These are phyloP conservation scores for Selaginella tamariscina DNA, from an alignment of 75 land plant species.

Conservation along the genomic window DNA sequence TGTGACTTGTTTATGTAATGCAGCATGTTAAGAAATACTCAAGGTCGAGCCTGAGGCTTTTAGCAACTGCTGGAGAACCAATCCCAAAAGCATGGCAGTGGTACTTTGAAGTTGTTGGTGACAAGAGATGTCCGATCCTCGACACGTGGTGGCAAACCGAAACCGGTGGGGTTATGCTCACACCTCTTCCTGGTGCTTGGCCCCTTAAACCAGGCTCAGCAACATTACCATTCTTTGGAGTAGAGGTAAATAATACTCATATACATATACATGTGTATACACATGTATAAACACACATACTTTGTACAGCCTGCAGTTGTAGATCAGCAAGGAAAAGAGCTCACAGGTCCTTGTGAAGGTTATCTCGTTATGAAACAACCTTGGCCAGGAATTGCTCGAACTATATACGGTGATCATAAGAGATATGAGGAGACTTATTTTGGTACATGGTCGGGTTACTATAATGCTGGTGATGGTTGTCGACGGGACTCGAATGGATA, in stretches of 20 bases:
- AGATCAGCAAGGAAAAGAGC: conserved; percentile 22
- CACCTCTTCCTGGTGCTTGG: conserved; percentile 27
- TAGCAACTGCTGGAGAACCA: conserved; percentile 24
- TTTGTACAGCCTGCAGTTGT: conserved; percentile 18
- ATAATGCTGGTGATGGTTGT: conserved; percentile 30
- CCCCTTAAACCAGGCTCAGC: conserved; percentile 26
- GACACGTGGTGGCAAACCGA: conserved; percentile 34
- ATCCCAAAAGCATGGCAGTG: conserved; percentile 26
- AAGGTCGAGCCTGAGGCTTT: conserved; percentile 13
- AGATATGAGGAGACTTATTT: conserved; percentile 24
- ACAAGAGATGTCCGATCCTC: conserved; percentile 22
- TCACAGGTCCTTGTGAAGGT: conserved; percentile 24
- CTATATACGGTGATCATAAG: conserved; percentile 18
- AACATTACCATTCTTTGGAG: conserved; percentile 29
- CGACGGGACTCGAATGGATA: conserved; percentile 24
- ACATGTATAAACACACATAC: no score
- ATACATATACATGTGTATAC: no score
- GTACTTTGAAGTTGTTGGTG: conserved; percentile 23
- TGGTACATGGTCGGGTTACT: conserved; percentile 19
- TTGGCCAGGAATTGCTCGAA: conserved; percentile 29
- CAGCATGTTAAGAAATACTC: conserved; percentile 25
- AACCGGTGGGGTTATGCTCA: conserved; percentile 23
- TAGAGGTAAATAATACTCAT: conserved; percentile 14
- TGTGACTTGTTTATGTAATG: not conserved
- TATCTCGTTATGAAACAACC: conserved; percentile 21